A percentile compares a stretch with the other conserved stretches of the same genome.
Evolutionary conservation across 257 asterid species (phyloP).

Genomic region (Salvia splendens): DNA sequence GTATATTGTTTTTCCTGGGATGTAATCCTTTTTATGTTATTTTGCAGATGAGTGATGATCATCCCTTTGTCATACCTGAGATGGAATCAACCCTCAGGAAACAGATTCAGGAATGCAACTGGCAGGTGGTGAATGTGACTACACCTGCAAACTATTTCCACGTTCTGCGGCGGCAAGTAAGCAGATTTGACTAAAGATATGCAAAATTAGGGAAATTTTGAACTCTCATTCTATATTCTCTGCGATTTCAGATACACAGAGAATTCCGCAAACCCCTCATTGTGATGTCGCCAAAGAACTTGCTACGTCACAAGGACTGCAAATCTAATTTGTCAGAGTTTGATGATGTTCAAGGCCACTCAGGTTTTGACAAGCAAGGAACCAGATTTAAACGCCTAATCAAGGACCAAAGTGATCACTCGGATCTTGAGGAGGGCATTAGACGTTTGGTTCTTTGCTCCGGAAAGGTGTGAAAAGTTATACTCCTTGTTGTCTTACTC

Average conservation of each 20-base stretch:
- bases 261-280: slow-evolving; percentile 95
- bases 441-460: slow-evolving; percentile 86
- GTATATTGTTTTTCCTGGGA: slow-evolving; percentile 1
- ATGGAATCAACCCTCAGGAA: slow-evolving; percentile 86
- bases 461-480: slow-evolving; percentile 62
- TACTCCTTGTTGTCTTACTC: slow-evolving; percentile 22
- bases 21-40: slow-evolving; percentile 4
- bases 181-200: slow-evolving; percentile 26
- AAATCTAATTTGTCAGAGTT: slow-evolving; percentile 87
- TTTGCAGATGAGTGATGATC: slow-evolving; percentile 93
- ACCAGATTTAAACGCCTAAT: slow-evolving; percentile 95
- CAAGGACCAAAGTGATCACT: slow-evolving; percentile 78
- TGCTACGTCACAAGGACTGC: slow-evolving; percentile 93
- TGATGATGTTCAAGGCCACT: slow-evolving; percentile 94
- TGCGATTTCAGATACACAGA: slow-evolving; percentile 68
- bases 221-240: slow-evolving; percentile 30
- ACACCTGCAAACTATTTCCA: slow-evolving; percentile 97
- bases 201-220: not conserved
- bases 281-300: slow-evolving; percentile 93
- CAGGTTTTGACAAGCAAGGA: slow-evolving; percentile 96
- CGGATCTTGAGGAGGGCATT: slow-evolving; percentile 85
- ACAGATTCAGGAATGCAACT: slow-evolving; percentile 92
- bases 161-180: slow-evolving; percentile 89
- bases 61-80: slow-evolving; percentile 86
- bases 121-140: slow-evolving; percentile 97